Percentiles rank a stretch among this genome's conserved stretches.
Conservation (phyloP, 345 rosid genomes). For the rapeseed (Brassica napus) region DNA sequence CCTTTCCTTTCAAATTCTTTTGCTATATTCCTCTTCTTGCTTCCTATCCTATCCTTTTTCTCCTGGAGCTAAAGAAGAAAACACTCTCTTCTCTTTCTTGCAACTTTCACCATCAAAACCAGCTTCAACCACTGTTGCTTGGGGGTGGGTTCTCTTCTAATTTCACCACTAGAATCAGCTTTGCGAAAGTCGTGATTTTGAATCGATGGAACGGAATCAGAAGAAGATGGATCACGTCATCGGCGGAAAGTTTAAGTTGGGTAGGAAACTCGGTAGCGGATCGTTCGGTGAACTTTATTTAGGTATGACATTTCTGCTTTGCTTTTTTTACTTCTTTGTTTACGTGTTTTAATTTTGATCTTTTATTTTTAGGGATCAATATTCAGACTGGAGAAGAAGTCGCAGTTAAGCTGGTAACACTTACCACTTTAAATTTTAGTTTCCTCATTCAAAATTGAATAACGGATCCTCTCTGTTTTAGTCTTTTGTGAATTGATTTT, state of each 20-base stretch:
- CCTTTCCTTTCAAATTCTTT: not conserved
- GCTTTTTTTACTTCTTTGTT: not conserved
- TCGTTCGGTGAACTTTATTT: constrained; percentile 66
- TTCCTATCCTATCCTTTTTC: not conserved
- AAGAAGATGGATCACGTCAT: constrained; percentile 62
- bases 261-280: constrained; percentile 58
- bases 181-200: constrained; percentile 22
- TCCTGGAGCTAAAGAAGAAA: not conserved
- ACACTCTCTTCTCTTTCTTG: not conserved
- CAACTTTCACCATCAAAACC: constrained; percentile 29
- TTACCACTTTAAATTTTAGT: not conserved
- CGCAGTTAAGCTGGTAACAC: constrained; percentile 75
- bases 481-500: not conserved
- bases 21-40: not conserved
- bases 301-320: constrained; percentile 43
- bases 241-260: constrained; percentile 86
- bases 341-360: not conserved
- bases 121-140: constrained; percentile 18
- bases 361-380: constrained; percentile 56
- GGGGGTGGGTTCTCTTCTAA: constrained; percentile 15
- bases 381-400: constrained; percentile 87
- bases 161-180: not conserved
- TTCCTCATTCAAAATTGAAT: not conserved
- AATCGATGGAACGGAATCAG: constrained; percentile 35
- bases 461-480: not conserved